Conservation (phyloP, 768 basidiomycete genomes). For the Pleurotus cornucopiae region DNA sequence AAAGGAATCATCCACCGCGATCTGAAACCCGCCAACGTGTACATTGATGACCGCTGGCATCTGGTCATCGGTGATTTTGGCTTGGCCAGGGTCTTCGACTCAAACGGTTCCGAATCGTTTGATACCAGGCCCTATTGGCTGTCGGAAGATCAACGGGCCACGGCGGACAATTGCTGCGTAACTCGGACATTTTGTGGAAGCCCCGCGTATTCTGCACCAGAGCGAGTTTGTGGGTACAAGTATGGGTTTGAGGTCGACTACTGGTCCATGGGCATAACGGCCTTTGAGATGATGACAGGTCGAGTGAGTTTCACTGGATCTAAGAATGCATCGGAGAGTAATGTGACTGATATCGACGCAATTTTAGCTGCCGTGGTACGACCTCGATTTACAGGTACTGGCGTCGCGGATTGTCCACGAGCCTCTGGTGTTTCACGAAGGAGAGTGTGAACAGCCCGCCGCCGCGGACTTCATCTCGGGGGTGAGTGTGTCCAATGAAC, state of each 20-base stretch:
- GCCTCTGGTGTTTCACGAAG: neutral
- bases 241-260: constrained; percentile 1
- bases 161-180: neutral
- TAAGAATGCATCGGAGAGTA: too few relatives aligned
- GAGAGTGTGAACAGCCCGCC: neutral
- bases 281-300: neutral
- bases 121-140: neutral
- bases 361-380: neutral
- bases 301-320: neutral
- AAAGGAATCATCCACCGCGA: constrained; percentile 78
- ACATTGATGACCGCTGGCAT: constrained; percentile 22
- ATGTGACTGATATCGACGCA: too few relatives aligned
- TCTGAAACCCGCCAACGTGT: constrained; percentile 73
- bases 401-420: neutral
- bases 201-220: neutral
- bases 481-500: neutral
- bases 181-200: neutral
- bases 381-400: neutral
- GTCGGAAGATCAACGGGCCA: neutral
- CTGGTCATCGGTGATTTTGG: constrained; percentile 23
- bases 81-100: constrained; percentile 11
- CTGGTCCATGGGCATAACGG: neutral
- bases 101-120: too few relatives aligned
- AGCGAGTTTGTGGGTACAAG: neutral
- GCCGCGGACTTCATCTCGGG: neutral